A percentile compares a stretch with the other conserved stretches of the same genome.
Evolutionary conservation across 495 filamentous ascomycete species (phyloP).

Genomic region (Amorphotheca resinae): DNA sequence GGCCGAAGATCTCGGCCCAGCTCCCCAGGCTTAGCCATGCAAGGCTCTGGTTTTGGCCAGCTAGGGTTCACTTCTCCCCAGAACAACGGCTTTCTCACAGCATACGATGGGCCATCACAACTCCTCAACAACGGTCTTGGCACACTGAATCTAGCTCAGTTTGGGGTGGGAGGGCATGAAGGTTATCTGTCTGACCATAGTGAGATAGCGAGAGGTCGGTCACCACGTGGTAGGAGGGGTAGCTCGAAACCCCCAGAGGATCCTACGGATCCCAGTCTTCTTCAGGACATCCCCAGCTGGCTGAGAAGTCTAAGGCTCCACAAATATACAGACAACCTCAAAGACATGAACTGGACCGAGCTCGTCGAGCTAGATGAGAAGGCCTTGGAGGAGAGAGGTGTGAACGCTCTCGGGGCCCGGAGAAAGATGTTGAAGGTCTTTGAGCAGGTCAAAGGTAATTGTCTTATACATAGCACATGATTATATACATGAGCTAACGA

Average conservation of each 20-base stretch:
- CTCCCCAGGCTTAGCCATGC: slow-evolving; percentile 83
- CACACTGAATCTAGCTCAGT: slow-evolving; percentile 60
- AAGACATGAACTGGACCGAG: slow-evolving; percentile 95
- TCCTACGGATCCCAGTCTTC: slow-evolving; percentile 76
- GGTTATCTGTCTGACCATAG: slow-evolving; percentile 94
- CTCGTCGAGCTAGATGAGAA: slow-evolving; percentile 86
- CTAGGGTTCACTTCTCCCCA: slow-evolving; percentile 81
- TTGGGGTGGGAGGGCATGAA: slow-evolving; percentile 54
- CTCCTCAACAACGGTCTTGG: slow-evolving; percentile 65
- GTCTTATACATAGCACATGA: no score
- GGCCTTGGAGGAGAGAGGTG: slow-evolving; percentile 82
- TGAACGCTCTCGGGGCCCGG: slow-evolving; percentile 87
- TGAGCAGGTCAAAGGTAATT: slow-evolving; percentile 74
- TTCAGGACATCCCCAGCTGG: slow-evolving; percentile 96
- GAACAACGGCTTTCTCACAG: slow-evolving; percentile 87
- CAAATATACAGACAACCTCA: slow-evolving; percentile 97
- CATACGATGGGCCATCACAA: slow-evolving; percentile 65
- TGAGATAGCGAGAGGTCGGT: slow-evolving; percentile 77
- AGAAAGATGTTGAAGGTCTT: slow-evolving; percentile 99
- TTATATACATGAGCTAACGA: slow-evolving; percentile 19
- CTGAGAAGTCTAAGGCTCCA: slow-evolving; percentile 87
- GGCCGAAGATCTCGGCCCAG: slow-evolving; percentile 81
- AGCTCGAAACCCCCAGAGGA: slow-evolving; percentile 97
- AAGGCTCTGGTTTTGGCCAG: slow-evolving; percentile 47
- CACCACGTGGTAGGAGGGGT: slow-evolving; percentile 82